Evolutionary conservation across 129 eudicot genomes (phyloP), one percentile per base, ranked within the genome.

Genomic region (Centrapalus pauciflorus): DNA sequence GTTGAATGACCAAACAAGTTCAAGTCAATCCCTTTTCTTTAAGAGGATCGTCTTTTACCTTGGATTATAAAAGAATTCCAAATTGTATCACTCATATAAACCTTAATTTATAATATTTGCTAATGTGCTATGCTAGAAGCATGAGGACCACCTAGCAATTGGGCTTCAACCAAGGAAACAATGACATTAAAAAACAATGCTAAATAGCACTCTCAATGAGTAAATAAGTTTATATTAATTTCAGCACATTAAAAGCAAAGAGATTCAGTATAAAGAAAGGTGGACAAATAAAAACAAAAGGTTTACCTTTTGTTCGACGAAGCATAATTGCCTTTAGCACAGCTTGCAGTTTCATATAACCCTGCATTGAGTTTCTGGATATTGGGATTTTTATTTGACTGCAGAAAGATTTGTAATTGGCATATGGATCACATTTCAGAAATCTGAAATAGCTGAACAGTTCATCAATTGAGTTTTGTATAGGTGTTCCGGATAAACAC

Each of bases 401-500:
- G 52, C 77, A 72, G 80, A 93, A 93, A 35, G 79, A 61, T 74
- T 84, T 82, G 70, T 79, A 82, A 37, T 75, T 74, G 12, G 83
- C 82, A 41, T 88, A 93, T 12, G 95, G 90, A 12, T 86, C 95
- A 72, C 88, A 86, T 66, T 67, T 86, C 55, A 92, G 75, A 77
- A 92, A 92, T 74, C 98, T 78, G 79, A 92, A 92, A 77, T 92
- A 92, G 65, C 98, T 92, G 71, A 63, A 92, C 70, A 92, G 45
- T 56, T 92, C 98, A 80, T 92, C 98, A 30, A 92, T 81, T 5
- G 95, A 76, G 75, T 92, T 92, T 50, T 92, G 98, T 79, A 92
- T 92, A 45, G 98, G 98, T 1, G 98, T 88, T 74, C 98, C 98
- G 2, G 98, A 92, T 55, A 93, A 83, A 66, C 98, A 93, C 98